phyloP scores from a whole-genome alignment of 148 eudicot genomes.

The Spergularia bocconei region DNA sequence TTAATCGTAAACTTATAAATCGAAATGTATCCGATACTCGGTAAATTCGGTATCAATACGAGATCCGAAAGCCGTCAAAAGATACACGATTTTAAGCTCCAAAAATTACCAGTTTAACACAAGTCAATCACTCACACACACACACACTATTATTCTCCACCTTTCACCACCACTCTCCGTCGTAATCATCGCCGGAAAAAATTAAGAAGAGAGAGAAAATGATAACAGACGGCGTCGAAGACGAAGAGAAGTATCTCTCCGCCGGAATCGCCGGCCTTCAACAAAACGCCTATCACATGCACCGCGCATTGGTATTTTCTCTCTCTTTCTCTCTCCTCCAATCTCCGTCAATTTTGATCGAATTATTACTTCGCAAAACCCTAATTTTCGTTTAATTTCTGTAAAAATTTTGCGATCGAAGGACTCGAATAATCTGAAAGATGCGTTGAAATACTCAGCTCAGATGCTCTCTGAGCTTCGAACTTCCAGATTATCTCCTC shows the following conservation, averaged over 20 bases:
- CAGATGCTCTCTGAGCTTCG: slow-evolving; percentile 99
- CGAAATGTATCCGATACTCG: too few relatives aligned
- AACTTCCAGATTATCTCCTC: slow-evolving; percentile 92
- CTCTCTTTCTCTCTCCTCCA: neutral
- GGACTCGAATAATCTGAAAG: slow-evolving; percentile 92
- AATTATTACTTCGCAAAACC: slow-evolving; percentile 29
- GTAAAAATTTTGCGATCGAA: slow-evolving; percentile 24
- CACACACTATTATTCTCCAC: neutral
- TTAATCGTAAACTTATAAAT: too few relatives aligned
- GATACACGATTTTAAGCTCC: too few relatives aligned
- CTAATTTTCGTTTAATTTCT: slow-evolving; percentile 34
- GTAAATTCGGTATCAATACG: too few relatives aligned
- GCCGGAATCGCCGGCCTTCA: slow-evolving; percentile 89
- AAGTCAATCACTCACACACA: slow-evolving; percentile 14
- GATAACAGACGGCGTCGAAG: slow-evolving; percentile 74
- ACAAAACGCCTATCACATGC: slow-evolving; percentile 95
- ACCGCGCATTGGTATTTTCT: slow-evolving; percentile 77
- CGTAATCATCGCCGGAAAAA: neutral
- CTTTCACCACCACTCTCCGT: neutral
- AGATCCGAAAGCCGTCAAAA: too few relatives aligned
- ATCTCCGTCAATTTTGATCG: neutral
- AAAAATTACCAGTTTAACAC: neutral
- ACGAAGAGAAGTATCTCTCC: slow-evolving; percentile 88
- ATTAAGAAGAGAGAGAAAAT: slow-evolving; percentile 29
- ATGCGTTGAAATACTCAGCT: slow-evolving; percentile 91